These are phyloP conservation scores for Arthrobotrys musiformis DNA, from an alignment of 2,329 filamentous ascomycete species.

Conservation along the genomic window DNA sequence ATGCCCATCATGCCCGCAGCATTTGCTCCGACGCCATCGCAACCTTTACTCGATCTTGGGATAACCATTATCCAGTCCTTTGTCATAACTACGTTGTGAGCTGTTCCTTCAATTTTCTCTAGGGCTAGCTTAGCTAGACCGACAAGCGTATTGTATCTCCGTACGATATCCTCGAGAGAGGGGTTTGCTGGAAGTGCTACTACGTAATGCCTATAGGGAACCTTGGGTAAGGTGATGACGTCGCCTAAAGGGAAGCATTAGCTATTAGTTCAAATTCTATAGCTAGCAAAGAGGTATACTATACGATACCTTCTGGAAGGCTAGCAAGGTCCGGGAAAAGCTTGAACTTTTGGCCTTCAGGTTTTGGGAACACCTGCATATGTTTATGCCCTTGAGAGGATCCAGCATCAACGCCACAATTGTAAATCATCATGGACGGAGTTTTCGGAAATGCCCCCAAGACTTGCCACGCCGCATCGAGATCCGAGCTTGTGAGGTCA, in stretches of 20 bases:
- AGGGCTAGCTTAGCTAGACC: conserved; percentile 56
- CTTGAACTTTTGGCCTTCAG: conserved; percentile 50
- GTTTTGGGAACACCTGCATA: conserved; percentile 63
- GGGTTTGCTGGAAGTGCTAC: conserved; percentile 50
- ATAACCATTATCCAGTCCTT: conserved; percentile 61
- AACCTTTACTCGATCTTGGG: conserved; percentile 60
- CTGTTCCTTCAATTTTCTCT: conserved; percentile 51
- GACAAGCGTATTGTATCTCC: conserved; percentile 39
- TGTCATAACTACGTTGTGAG: conserved; percentile 62
- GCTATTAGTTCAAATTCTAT: background rate
- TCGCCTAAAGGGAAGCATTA: conserved; percentile 2
- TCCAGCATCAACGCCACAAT: conserved; percentile 65
- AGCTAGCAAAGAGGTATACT: background rate
- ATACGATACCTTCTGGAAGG: conserved; percentile 18
- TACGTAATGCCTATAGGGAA: conserved; percentile 41
- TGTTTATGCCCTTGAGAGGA: conserved; percentile 65
- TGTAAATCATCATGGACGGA: conserved; percentile 64
- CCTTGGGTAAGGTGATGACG: conserved; percentile 34
- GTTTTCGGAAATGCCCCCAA: conserved; percentile 59
- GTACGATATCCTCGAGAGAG: conserved; percentile 41
- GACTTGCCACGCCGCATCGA: conserved; percentile 62
- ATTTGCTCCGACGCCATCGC: conserved; percentile 60
- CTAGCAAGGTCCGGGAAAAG: conserved; percentile 58
- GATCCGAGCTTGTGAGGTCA: conserved; percentile 62
- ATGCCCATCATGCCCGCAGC: conserved; percentile 62